phyloP scores from a whole-genome alignment of 768 basidiomycete genomes.

The Paxillus ammoniavirescens region DNA sequence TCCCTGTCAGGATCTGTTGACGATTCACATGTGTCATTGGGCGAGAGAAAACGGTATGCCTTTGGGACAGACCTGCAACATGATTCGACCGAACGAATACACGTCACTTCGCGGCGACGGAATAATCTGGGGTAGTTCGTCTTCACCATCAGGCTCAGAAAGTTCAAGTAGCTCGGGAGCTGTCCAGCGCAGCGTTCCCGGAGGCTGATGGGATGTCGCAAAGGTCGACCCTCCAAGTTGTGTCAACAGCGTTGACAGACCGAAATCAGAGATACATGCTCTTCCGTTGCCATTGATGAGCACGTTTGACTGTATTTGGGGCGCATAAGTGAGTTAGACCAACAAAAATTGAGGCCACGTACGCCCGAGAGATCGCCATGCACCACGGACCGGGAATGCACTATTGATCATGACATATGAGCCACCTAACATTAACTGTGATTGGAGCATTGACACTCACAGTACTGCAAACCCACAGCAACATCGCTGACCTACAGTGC shows the following conservation, averaged over 20 bases:
- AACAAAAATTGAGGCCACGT: no score
- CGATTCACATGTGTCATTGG: no score
- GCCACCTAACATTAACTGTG: neutral
- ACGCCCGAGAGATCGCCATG: constrained; percentile 14
- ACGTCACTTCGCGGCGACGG: constrained; percentile 34
- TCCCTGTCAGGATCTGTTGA: neutral
- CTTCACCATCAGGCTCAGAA: neutral
- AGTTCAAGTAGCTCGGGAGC: constrained; percentile 34
- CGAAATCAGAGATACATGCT: constrained; percentile 43
- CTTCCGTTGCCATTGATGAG: constrained; percentile 39
- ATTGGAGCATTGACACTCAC: neutral
- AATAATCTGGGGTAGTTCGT: neutral
- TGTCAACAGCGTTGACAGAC: constrained; percentile 37
- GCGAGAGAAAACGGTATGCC: no score
- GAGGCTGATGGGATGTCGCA: constrained; percentile 23
- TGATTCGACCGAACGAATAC: constrained; percentile 13
- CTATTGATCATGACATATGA: neutral
- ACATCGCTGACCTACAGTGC: neutral
- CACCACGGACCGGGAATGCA: neutral
- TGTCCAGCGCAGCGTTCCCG: constrained; percentile 45
- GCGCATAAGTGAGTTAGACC: no score
- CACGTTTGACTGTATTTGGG: constrained; percentile 33
- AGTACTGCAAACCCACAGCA: constrained; percentile 5
- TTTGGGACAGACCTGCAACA: neutral
- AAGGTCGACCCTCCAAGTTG: constrained; percentile 32